Percentiles rank a stretch among this genome's conserved stretches.
These are phyloP conservation scores for apple (Malus domestica) DNA, from an alignment of 306 rosid genomes.

Conservation along the genomic window ASM211411v1 NC_041798.1:39388001-39388500, in stretches of 20 bases:
- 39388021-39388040: too few relatives aligned
- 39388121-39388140: too few relatives aligned
- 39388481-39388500: neutral
- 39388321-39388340: neutral
- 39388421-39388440: conserved; percentile 50
- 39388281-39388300: neutral
- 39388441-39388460: neutral
- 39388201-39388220: too few relatives aligned
- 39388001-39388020: neutral
- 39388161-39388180: too few relatives aligned
- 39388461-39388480: neutral
- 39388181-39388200: too few relatives aligned
- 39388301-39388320: neutral
- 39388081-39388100: too few relatives aligned
- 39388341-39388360: conserved; percentile 54
- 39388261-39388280: neutral
- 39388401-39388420: conserved; percentile 26
- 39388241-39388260: too few relatives aligned
- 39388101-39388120: too few relatives aligned
- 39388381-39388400: conserved; percentile 27
- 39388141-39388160: too few relatives aligned
- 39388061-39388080: neutral
- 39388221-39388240: too few relatives aligned
- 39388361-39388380: conserved; percentile 14
- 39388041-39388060: too few relatives aligned